phyloP scores from a whole-genome alignment of 2,329 filamentous ascomycete genomes.

The Cryphonectria japonica region DNA sequence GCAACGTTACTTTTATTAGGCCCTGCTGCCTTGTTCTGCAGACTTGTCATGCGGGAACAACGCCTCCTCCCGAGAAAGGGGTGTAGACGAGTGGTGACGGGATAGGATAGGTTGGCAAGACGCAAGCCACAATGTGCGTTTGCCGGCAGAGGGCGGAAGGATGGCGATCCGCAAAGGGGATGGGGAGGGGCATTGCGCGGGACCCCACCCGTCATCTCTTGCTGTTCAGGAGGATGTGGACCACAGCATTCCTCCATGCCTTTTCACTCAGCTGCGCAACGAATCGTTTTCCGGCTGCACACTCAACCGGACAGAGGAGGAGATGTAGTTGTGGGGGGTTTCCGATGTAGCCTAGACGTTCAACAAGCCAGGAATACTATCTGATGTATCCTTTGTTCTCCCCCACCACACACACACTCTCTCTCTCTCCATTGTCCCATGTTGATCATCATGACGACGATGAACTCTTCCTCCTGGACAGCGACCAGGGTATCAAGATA shows the following conservation, averaged over 20 bases:
- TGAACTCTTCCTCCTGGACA: neutral
- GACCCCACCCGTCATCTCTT: slow-evolving; percentile 12
- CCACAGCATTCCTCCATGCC: neutral
- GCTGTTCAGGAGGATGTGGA: slow-evolving; percentile 12
- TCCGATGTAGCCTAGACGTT: neutral
- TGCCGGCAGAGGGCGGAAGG: neutral
- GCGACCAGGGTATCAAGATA: neutral
- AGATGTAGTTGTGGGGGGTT: neutral
- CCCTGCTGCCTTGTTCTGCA: neutral
- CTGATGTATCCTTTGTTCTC: too few relatives aligned
- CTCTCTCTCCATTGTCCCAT: neutral
- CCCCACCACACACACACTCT: neutral
- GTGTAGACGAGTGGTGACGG: neutral
- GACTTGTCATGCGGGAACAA: neutral
- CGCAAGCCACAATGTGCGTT: neutral
- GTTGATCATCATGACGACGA: too few relatives aligned
- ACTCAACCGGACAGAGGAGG: too few relatives aligned
- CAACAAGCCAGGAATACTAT: too few relatives aligned
- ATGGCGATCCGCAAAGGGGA: neutral
- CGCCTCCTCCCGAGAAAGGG: neutral
- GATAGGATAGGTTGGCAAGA: slow-evolving; percentile 1
- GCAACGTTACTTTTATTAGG: slow-evolving; percentile 27
- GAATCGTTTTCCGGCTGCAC: neutral
- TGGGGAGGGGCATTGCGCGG: neutral
- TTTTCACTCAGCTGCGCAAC: neutral